Conservation (phyloP, 1,284 basidiomycete genomes). For the Cutaneotrichosporon cavernicola region DNA sequence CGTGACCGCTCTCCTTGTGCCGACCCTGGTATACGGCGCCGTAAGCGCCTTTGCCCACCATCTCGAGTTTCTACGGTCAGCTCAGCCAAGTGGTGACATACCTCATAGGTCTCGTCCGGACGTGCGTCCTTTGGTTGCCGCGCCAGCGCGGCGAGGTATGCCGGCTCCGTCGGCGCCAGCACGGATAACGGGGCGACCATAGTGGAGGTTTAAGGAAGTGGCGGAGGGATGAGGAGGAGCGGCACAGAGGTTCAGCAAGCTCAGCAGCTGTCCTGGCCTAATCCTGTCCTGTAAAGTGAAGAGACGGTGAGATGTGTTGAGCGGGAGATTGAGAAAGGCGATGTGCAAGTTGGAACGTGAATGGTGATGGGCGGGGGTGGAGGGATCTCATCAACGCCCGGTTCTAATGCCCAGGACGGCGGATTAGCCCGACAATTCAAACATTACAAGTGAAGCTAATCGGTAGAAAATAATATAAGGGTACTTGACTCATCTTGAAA, state of each 20-base stretch:
- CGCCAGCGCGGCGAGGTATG: constrained; percentile 41
- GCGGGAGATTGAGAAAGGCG: neutral
- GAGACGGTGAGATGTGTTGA: neutral
- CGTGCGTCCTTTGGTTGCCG: constrained; percentile 46
- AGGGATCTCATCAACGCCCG: neutral
- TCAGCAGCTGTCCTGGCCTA: constrained; percentile 4
- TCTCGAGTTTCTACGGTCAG: constrained; percentile 62
- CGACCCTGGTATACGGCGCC: constrained; percentile 94
- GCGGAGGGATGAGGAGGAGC: neutral
- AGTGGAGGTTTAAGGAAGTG: neutral
- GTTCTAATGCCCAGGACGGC: neutral
- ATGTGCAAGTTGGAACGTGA: neutral
- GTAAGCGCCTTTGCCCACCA: constrained; percentile 90
- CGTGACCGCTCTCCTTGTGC: constrained; percentile 75
- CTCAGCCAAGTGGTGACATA: constrained; percentile 14
- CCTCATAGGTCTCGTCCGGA: constrained; percentile 47
- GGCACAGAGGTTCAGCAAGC: neutral
- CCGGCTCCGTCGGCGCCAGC: constrained; percentile 37
- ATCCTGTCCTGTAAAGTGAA: neutral
- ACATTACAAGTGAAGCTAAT: neutral
- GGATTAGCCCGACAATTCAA: neutral
- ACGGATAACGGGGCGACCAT: constrained; percentile 7
- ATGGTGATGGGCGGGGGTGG: neutral
- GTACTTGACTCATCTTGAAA: constrained; percentile 9
- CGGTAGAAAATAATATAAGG: neutral